Evolutionary conservation across 345 rosid species (phyloP).

Genomic region (Eutrema heterophyllum): DNA sequence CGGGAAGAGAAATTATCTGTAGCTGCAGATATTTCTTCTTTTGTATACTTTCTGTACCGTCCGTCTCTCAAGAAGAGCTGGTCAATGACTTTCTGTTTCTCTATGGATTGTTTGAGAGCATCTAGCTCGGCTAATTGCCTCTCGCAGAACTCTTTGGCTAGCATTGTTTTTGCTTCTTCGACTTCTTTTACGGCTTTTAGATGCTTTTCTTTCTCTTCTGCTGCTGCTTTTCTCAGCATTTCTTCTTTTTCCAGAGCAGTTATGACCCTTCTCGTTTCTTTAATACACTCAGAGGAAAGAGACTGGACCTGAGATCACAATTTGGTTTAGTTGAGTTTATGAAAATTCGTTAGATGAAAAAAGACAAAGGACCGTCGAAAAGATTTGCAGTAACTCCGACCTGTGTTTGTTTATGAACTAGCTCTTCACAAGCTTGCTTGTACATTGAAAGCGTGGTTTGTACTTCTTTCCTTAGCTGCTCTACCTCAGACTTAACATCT

Average conservation of each 20-base stretch:
- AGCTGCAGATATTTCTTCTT: constrained; percentile 55
- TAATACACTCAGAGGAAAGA: constrained; percentile 63
- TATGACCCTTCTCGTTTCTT: constrained; percentile 56
- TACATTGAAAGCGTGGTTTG: constrained; percentile 60
- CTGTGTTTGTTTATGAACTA: constrained; percentile 66
- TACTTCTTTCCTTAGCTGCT: constrained; percentile 57
- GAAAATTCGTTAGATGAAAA: background rate
- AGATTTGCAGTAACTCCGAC: constrained; percentile 27
- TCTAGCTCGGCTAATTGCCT: constrained; percentile 70
- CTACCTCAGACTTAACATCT: constrained; percentile 54
- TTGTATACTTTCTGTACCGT: constrained; percentile 69
- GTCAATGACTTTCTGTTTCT: constrained; percentile 61
- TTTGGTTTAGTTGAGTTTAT: constrained; percentile 9
- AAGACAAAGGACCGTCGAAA: background rate
- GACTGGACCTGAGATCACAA: constrained; percentile 48
- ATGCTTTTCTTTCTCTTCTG: constrained; percentile 64
- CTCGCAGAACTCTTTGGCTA: constrained; percentile 54
- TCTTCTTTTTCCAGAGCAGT: constrained; percentile 67
- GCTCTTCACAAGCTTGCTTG: constrained; percentile 64
- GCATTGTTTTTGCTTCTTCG: constrained; percentile 61
- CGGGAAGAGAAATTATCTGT: constrained; percentile 58
- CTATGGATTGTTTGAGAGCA: constrained; percentile 57
- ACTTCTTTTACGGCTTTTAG: constrained; percentile 59
- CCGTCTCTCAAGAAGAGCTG: constrained; percentile 54
- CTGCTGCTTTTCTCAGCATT: constrained; percentile 54